Conservation (phyloP, 1,284 basidiomycete species). For the Cerioporus squamosus region DNA sequence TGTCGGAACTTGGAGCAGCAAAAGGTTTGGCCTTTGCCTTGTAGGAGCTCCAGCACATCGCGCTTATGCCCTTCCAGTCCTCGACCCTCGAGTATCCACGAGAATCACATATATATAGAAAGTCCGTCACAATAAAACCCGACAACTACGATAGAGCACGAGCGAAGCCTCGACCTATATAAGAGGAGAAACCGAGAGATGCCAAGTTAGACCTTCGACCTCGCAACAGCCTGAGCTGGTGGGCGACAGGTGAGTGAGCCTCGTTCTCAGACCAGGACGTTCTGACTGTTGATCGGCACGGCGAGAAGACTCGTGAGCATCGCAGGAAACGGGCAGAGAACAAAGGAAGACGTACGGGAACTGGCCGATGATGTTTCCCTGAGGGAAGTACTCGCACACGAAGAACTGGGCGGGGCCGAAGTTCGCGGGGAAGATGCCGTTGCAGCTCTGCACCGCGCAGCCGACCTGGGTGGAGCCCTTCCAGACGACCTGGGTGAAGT, state of each 20-base stretch:
- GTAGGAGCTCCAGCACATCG: no score
- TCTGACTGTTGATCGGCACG: constrained; percentile 28
- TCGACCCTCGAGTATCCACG: no score
- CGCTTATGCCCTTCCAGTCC: no score
- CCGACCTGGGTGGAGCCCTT: constrained; percentile 65
- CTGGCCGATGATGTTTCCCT: constrained; percentile 65
- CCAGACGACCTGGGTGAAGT: constrained; percentile 77
- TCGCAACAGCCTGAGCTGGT: no score
- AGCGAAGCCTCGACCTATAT: no score
- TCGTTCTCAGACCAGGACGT: constrained; percentile 34
- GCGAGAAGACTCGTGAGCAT: background rate
- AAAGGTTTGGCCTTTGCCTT: background rate
- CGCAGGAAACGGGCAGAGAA: background rate
- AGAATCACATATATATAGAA: no score
- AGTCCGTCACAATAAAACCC: no score
- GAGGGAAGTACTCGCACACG: constrained; percentile 69
- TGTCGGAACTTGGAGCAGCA: background rate
- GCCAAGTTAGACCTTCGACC: no score
- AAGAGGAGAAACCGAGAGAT: no score
- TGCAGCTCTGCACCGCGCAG: constrained; percentile 58
- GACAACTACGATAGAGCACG: no score
- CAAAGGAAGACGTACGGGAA: constrained; percentile 53
- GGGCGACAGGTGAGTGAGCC: no score
- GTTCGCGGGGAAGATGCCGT: constrained; percentile 52
- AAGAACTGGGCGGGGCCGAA: constrained; percentile 59